These are phyloP conservation scores for Phytophthora pini DNA, from an alignment of 352 stramenopile genomes.

Conservation along the genomic window DNA sequence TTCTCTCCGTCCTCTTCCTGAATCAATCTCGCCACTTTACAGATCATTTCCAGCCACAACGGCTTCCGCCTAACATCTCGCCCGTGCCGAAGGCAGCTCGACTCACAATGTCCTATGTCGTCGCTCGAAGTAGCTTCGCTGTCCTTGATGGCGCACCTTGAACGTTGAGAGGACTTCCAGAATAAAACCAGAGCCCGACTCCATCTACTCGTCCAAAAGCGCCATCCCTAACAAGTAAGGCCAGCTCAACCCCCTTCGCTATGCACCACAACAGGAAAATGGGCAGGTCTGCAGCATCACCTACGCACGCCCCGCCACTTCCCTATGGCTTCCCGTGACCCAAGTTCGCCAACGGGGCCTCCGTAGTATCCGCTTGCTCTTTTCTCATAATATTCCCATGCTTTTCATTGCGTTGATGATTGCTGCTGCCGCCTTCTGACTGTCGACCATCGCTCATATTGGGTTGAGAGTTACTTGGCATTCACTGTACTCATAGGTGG, in stretches of 20 bases:
- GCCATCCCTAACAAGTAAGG: conserved; percentile 44
- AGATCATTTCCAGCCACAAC: conserved; percentile 42
- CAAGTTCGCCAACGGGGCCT: conserved; percentile 36
- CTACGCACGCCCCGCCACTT: conserved; percentile 28
- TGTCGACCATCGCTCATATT: conserved; percentile 43
- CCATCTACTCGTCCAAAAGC: conserved; percentile 34
- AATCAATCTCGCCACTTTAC: conserved; percentile 53
- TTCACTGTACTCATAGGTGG: conserved; percentile 89
- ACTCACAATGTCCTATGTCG: conserved; percentile 40
- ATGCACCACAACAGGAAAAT: conserved; percentile 31
- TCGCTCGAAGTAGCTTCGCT: conserved; percentile 30
- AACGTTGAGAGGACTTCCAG: conserved; percentile 31
- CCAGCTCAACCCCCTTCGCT: conserved; percentile 34
- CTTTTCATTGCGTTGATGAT: conserved; percentile 27
- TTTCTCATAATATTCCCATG: conserved; percentile 34
- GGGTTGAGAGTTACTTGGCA: conserved; percentile 71
- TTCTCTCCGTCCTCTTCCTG: conserved; percentile 24
- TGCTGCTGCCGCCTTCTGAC: conserved; percentile 23
- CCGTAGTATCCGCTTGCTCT: conserved; percentile 24
- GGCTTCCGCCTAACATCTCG: conserved; percentile 29
- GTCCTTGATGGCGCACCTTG: conserved; percentile 30
- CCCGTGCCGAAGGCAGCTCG: conserved; percentile 33
- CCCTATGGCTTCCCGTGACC: conserved; percentile 39
- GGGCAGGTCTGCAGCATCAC: conserved; percentile 27
- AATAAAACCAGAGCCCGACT: conserved; percentile 26